Base-by-base conservation (phyloP, 257 asterid species). In the Rauvolfia tetraphylla region DNA sequence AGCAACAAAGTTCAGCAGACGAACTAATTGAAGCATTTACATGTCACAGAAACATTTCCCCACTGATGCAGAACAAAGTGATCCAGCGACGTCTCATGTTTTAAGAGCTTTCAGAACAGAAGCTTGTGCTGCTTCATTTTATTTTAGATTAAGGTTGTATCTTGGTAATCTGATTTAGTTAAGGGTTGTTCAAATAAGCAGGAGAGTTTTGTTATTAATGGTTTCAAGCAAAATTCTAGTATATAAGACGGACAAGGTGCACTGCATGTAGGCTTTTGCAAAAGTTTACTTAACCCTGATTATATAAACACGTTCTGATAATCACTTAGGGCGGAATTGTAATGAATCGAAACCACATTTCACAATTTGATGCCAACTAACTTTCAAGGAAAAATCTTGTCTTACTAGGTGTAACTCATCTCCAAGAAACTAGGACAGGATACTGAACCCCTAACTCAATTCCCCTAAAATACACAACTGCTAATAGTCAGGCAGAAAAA, bases 401-500 rank as follows among this genome's bases (percentile, higher is more conserved):
- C 49, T 38, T 38, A 67, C 39, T 36, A 38, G 49, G 51, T 7
- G 1, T 20, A 7, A 11, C 51, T 11, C 12, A 38, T 67, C 7
- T 66, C 71, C 36, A 11, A 7, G 72, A 36, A 36, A 38, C 13
- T 12, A 17, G 70, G 12, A 36, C 5, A 34, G 23, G 46, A 65
- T 20, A 65, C 18, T 33, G 25, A 63, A 7, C 34, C 51, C 29
- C 33, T 38, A 20, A 22, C 27, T 18, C 48, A 36, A 22, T 36
- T 48, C 41, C 29, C 48, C 9, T 20, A n/a, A 23, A 23, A 5
- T 44, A 72, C 25, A 71, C 33, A 41, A 46, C 22, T 18, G 68
- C 73, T 12, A 56, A 72, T 65, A 76, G 53, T 72, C 72, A 63
- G 77, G 79, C 72, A 69, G 39, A 80, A 66, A 72, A 49, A 79